Percentiles rank a stretch among this genome's conserved stretches.
Evolutionary conservation across 805 yeast genomes (phyloP).

Genomic region (Candida orba): DNA sequence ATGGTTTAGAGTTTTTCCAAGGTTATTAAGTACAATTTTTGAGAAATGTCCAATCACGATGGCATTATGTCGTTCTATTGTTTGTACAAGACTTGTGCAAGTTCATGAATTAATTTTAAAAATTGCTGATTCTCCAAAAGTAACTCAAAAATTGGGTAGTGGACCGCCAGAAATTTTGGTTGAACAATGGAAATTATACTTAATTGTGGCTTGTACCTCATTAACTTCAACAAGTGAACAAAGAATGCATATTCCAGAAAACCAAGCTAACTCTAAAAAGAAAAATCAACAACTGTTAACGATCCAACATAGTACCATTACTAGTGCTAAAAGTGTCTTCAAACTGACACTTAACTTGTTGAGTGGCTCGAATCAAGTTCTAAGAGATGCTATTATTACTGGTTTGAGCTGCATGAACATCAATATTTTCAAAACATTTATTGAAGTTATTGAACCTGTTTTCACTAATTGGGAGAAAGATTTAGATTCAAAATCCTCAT

Average conservation of each 20-base stretch:
- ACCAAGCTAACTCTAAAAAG: slow-evolving; percentile 59
- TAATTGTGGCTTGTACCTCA: slow-evolving; percentile 88
- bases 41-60: slow-evolving; percentile 86
- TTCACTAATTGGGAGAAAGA: slow-evolving; percentile 51
- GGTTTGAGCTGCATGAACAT: slow-evolving; percentile 88
- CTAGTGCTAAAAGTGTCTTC: slow-evolving; percentile 87
- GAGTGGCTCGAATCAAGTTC: slow-evolving; percentile 56
- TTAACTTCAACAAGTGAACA: slow-evolving; percentile 87
- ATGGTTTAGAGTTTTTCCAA: slow-evolving; percentile 90
- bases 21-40: slow-evolving; percentile 61
- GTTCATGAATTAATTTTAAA: slow-evolving; percentile 63
- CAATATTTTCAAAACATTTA: slow-evolving; percentile 75
- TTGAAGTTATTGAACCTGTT: slow-evolving; percentile 65
- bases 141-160: slow-evolving; percentile 20
- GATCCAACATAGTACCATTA: slow-evolving; percentile 83
- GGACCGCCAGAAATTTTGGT: slow-evolving; percentile 63
- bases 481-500: slow-evolving; percentile 25
- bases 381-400: slow-evolving; percentile 80
- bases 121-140: slow-evolving; percentile 38
- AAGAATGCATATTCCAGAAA: slow-evolving; percentile 54
- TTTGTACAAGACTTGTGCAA: slow-evolving; percentile 83
- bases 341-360: slow-evolving; percentile 79
- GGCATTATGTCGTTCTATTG: slow-evolving; percentile 86
- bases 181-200: slow-evolving; percentile 83
- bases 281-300: slow-evolving; percentile 73